These are phyloP conservation scores for Colletotrichum trifolii DNA, from an alignment of 2,329 filamentous ascomycete genomes.

Conservation along the genomic window DNA sequence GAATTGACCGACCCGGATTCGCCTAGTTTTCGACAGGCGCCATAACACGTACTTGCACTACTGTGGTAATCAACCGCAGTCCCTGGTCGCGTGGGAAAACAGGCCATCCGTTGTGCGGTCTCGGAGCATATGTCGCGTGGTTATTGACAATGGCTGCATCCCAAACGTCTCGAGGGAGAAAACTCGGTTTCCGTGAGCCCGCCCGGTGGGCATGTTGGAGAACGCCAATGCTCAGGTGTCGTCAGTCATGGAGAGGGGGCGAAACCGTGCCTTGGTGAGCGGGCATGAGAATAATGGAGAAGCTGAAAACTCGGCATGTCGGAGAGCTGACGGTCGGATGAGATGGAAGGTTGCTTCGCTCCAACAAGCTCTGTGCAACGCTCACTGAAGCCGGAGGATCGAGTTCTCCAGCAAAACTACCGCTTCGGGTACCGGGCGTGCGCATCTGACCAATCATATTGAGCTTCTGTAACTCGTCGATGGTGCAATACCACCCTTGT, in stretches of 20 bases:
- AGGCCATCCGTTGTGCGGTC: slow-evolving; percentile 14
- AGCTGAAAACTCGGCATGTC: slow-evolving; percentile 26
- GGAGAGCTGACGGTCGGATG: slow-evolving; percentile 23
- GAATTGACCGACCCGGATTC: slow-evolving; percentile 3
- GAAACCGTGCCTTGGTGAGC: slow-evolving; percentile 24
- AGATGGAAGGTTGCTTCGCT: slow-evolving; percentile 5
- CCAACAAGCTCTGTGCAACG: slow-evolving; percentile 28
- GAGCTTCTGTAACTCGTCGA: slow-evolving; percentile 36
- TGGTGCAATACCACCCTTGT: slow-evolving; percentile 37
- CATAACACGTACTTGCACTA: slow-evolving; percentile 1
- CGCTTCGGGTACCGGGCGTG: slow-evolving; percentile 11
- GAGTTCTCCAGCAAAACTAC: slow-evolving; percentile 27
- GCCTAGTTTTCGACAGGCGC: slow-evolving; percentile 18
- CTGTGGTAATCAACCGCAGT: neutral
- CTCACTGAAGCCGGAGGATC: slow-evolving; percentile 14
- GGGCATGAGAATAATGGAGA: slow-evolving; percentile 25
- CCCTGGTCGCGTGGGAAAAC: slow-evolving; percentile 7
- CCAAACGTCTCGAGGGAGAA: slow-evolving; percentile 1
- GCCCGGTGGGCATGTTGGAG: slow-evolving; percentile 13
- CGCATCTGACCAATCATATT: slow-evolving; percentile 28
- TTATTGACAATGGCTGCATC: neutral
- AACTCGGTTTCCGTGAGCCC: slow-evolving; percentile 14
- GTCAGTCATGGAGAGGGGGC: slow-evolving; percentile 29
- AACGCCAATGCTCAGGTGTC: slow-evolving; percentile 25
- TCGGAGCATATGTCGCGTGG: slow-evolving; percentile 19